Base-by-base conservation (phyloP, 2,329 filamentous ascomycete species). In the Massarina eburnea region DNA sequence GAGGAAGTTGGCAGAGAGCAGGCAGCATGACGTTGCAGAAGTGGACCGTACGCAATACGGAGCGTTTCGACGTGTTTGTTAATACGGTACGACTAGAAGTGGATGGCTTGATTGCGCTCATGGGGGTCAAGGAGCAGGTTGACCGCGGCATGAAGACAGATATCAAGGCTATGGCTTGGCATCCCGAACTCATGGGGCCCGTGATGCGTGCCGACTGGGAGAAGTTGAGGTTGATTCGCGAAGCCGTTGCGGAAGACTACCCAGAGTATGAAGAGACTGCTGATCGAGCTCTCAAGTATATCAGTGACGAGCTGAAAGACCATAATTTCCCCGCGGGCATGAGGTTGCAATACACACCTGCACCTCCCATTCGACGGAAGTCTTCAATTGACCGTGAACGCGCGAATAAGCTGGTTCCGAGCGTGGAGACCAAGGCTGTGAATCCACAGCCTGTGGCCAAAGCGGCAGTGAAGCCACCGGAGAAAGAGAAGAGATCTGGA, bases 81-180 rank as follows among this genome's bases (percentile, higher is more conserved):
- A 57, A 54, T 18, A 62, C 70, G 21, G 72, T 73, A 10, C 66
- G 69, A 41, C 64, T 66, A 32, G 71, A 75, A 46, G 69, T 77
- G 4, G 73, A 76, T 44, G 64, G 61, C n/a, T 59, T 77, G 35
- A 71, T 77, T 32, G 57, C 66, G 9, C 55, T 76, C 26, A 59
- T 75, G 53, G 71, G 64, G 32, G 70, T 73, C 19, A 71, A 74
- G 51, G 70, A 75, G 38, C 62, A 70, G 32, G 69, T 76, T 1
- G 73, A 77, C 51, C 58, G 71, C 10, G 73, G 67, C 10, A 71
- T 73, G 57, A 63, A 68, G 27, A 70, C 71, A 49, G 74, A 77
- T 41, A 75, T 77, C 45, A 68, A 68, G 29, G 67, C 69, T 10
- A 71, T 77, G 58, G 74, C 72, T n/a, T 77, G 74, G 74, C 74